Percentiles rank a stretch among this genome's conserved stretches.
phyloP scores from a whole-genome alignment of 495 filamentous ascomycete genomes.

The Hypoxylon perforatum region DNA sequence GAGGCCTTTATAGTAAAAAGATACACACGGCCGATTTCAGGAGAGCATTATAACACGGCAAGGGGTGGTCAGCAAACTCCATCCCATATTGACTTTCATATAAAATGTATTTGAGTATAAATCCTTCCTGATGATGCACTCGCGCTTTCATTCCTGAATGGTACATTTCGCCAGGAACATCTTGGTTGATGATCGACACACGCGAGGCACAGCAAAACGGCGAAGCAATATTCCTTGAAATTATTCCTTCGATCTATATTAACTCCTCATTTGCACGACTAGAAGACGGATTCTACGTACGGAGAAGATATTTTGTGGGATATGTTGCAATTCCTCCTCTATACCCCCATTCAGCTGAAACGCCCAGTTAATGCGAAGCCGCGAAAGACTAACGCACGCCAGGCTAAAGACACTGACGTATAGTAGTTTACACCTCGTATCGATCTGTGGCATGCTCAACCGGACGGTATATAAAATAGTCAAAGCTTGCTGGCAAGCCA shows the following conservation, averaged over 20 bases:
- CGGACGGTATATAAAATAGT: slow-evolving; percentile 63
- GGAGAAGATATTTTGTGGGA: no score
- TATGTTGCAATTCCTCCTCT: no score
- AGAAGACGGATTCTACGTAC: no score
- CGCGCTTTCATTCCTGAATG: not conserved
- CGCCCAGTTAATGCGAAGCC: no score
- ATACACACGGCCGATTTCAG: not conserved
- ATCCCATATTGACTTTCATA: not conserved
- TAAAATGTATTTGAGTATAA: not conserved
- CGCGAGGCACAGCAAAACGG: slow-evolving; percentile 2
- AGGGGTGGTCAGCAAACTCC: not conserved
- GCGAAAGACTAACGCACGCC: no score
- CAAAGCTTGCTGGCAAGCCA: slow-evolving; percentile 58
- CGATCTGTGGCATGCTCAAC: slow-evolving; percentile 58
- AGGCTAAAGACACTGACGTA: slow-evolving; percentile 13
- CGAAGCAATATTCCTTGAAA: slow-evolving; percentile 8
- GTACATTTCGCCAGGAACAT: not conserved
- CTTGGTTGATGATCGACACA: slow-evolving; percentile 3
- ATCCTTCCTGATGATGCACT: slow-evolving; percentile 1
- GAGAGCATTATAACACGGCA: not conserved
- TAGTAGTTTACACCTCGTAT: slow-evolving; percentile 50
- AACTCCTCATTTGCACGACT: no score
- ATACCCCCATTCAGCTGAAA: no score
- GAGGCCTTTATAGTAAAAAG: not conserved
- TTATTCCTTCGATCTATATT: no score